phyloP scores from a whole-genome alignment of 805 yeast genomes.

The Cyberlindnera maclurae region DNA sequence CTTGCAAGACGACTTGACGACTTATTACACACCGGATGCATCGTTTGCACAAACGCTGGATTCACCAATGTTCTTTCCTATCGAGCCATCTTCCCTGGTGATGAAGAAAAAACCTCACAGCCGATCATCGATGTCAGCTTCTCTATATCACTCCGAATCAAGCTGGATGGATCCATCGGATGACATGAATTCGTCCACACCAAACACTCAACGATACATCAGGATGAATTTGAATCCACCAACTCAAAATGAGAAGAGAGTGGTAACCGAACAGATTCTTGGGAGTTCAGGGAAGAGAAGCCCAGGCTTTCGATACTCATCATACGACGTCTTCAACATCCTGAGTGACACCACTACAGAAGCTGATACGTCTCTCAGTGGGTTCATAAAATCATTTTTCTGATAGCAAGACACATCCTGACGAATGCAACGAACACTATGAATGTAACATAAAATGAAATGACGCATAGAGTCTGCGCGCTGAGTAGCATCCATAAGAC shows the following conservation, averaged over 20 bases:
- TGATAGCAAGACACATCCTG: slow-evolving; percentile 1
- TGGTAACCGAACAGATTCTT: slow-evolving; percentile 12
- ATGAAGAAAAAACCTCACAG: slow-evolving; percentile 4
- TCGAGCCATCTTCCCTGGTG: neutral
- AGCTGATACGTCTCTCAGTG: slow-evolving; percentile 13
- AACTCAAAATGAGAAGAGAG: slow-evolving; percentile 3
- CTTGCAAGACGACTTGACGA: slow-evolving; percentile 12
- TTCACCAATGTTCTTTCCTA: slow-evolving; percentile 3
- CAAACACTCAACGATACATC: slow-evolving; percentile 19
- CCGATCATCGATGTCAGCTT: slow-evolving; percentile 15
- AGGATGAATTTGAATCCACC: slow-evolving; percentile 19
- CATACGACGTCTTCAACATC: slow-evolving; percentile 20
- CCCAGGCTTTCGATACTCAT: slow-evolving; percentile 13
- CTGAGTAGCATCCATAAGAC: no score
- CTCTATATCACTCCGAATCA: slow-evolving; percentile 34
- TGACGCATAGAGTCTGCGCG: no score
- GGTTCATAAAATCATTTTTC: slow-evolving; percentile 18
- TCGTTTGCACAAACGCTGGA: slow-evolving; percentile 1
- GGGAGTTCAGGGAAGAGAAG: neutral
- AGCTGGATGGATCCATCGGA: slow-evolving; percentile 47
- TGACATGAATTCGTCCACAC: slow-evolving; percentile 14
- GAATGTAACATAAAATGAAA: slow-evolving; percentile 1
- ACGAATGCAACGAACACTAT: slow-evolving; percentile 1
- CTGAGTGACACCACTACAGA: slow-evolving; percentile 10
- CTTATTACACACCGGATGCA: slow-evolving; percentile 15